Evolutionary conservation across 1,284 basidiomycete species (phyloP).

Genomic region (Malassezia nana): DNA sequence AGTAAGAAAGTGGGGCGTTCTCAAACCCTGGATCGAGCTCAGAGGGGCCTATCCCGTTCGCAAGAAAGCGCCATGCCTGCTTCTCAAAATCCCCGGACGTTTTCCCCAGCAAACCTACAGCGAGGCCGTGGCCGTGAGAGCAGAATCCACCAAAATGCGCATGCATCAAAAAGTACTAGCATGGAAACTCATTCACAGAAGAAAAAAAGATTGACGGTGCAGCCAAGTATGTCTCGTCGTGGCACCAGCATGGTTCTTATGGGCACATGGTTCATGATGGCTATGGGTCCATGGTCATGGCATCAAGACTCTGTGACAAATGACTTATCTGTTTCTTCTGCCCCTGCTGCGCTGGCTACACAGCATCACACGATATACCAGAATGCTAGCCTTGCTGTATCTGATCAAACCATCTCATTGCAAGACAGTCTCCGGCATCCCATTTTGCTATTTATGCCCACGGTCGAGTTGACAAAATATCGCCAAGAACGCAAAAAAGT

Average conservation of each 20-base stretch:
- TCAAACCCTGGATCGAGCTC: not conserved
- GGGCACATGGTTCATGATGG: conserved; percentile 6
- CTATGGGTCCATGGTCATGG: not conserved
- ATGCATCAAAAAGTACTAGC: not conserved
- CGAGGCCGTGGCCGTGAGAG: no score
- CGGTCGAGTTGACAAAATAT: not conserved
- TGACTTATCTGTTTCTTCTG: not conserved
- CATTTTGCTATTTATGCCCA: conserved; percentile 3
- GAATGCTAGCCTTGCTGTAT: no score
- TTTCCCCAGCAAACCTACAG: no score
- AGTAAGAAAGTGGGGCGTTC: not conserved
- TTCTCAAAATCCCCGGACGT: not conserved
- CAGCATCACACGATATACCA: not conserved
- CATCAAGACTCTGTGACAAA: not conserved
- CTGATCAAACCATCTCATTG: not conserved
- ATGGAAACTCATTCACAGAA: not conserved
- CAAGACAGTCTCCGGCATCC: conserved; percentile 2
- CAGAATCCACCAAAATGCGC: not conserved
- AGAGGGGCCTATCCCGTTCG: not conserved
- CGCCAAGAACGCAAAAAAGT: not conserved
- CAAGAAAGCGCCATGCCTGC: not conserved
- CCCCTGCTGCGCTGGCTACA: not conserved
- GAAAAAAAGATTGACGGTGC: not conserved
- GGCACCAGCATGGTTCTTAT: conserved; percentile 19
- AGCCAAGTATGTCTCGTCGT: conserved; percentile 12